Evolutionary conservation across 2,329 filamentous ascomycete species (phyloP).

Genomic region (Talaromyces rugulosus): DNA sequence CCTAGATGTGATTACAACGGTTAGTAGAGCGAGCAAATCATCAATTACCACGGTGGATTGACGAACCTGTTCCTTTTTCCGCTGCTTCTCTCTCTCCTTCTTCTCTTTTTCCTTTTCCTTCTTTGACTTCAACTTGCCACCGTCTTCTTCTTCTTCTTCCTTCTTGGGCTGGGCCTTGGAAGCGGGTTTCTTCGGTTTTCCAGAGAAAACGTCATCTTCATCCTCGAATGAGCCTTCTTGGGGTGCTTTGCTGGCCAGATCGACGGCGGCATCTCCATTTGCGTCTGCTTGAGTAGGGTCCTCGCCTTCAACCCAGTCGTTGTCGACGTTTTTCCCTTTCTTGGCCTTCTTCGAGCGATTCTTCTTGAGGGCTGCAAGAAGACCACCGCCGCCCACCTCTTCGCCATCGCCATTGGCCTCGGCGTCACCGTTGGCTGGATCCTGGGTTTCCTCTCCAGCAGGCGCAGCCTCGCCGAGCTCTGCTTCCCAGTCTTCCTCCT

Average conservation of each 20-base stretch:
- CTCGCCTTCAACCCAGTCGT: constrained; percentile 69
- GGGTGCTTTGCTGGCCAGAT: constrained; percentile 65
- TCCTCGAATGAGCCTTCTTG: constrained; percentile 79
- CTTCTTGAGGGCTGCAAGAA: constrained; percentile 77
- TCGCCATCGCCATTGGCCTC: constrained; percentile 48
- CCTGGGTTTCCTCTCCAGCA: constrained; percentile 40
- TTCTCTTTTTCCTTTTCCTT: constrained; percentile 97
- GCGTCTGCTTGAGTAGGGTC: constrained; percentile 44
- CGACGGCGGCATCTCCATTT: constrained; percentile 28
- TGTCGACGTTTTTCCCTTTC: constrained; percentile 66
- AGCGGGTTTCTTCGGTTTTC: constrained; percentile 54
- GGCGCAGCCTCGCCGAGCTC: constrained; percentile 74
- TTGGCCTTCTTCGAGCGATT: constrained; percentile 85
- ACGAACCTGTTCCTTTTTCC: constrained; percentile 92
- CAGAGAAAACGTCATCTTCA: constrained; percentile 79
- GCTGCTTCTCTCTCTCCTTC: constrained; percentile 97
- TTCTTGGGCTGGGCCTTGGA: constrained; percentile 35
- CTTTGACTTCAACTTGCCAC: constrained; percentile 80
- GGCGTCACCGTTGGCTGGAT: constrained; percentile 42
- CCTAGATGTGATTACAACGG: constrained; percentile 43
- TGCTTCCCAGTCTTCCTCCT: constrained; percentile 89
- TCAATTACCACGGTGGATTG: neutral
- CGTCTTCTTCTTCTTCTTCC: constrained; percentile 46
- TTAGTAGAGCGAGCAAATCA: constrained; percentile 2
- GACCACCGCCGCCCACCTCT: constrained; percentile 58